Evolutionary conservation across 345 rosid species (phyloP), one percentile per base, ranked within the genome.

Genomic region (Pugionium dolabratum): DNA sequence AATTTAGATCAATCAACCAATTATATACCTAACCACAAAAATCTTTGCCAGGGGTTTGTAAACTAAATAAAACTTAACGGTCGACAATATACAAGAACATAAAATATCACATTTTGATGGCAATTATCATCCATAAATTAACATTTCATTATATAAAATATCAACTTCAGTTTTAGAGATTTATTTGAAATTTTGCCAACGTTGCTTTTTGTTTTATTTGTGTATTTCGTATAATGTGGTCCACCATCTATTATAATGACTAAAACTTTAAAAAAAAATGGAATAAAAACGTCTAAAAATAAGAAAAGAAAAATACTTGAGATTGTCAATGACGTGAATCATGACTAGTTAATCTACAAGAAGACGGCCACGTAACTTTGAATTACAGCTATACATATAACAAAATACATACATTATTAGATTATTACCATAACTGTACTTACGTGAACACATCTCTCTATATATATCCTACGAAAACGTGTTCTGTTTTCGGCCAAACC

Each of bases 251-350:
- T n/a, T n/a, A n/a, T n/a, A n/a, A 11, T 30, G 67, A 59, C 73
- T 33, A 73, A 67, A 32, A 25, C 44, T 45, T 59, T 40, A 1
- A 1, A 34, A 56, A 41, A 50, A 51, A 43, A 67, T 11, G 6
- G 28, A 64, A 66, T 36, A 48, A 51, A 5, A 6, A 6, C 8
- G 51, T 41, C 51, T 60, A 46, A 45, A 41, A 59, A 11, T 39
- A 30, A 52, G n/a, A n/a, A n/a, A n/a, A 30, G 54, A 59, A 42
- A 45, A 36, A 7, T 29, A 47, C 11, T 46, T 8, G 44, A 66
- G 68, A 73, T 74, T 59, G 64, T 62, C 77, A 74, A 67, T 61
- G 69, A 67, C 73, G 59, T 74, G 65, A 67, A 67, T 0, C 0
- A 18, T 39, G 31, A 60, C 73, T 35, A 60, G 36, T 54, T 61